These are phyloP conservation scores for Allantophomopsis cytisporea DNA, from an alignment of 2,329 filamentous ascomycete species.

Conservation along the genomic window DNA sequence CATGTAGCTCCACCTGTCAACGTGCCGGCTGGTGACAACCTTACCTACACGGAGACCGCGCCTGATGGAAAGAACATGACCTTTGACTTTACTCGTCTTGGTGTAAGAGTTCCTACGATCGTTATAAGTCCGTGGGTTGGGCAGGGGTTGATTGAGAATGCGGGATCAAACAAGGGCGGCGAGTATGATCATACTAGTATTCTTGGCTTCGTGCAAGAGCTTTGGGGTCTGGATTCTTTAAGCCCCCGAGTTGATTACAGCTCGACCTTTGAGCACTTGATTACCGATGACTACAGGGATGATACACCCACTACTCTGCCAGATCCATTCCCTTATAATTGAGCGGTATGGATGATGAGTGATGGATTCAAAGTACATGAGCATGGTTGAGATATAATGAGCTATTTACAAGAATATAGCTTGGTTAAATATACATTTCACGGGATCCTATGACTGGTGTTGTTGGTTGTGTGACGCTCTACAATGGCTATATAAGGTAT, in stretches of 20 bases:
- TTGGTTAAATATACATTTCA: too few species aligned
- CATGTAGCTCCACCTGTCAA: constrained; percentile 27
- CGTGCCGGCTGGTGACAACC: constrained; percentile 22
- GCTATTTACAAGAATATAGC: too few species aligned
- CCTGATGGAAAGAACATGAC: constrained; percentile 21
- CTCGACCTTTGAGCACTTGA: constrained; percentile 13
- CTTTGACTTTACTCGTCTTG: constrained; percentile 25
- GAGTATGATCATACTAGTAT: constrained; percentile 30
- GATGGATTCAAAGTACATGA: too few species aligned
- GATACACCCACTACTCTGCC: constrained; percentile 11
- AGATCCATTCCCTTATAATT: constrained; percentile 6
- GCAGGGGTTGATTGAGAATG: constrained; percentile 24
- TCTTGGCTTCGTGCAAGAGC: constrained; percentile 24
- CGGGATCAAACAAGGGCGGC: constrained; percentile 20
- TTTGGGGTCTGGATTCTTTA: constrained; percentile 21
- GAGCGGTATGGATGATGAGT: too few species aligned
- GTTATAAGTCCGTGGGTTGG: constrained; percentile 29
- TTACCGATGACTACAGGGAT: constrained; percentile 8
- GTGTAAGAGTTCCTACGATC: constrained; percentile 27
- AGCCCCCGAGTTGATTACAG: constrained; percentile 10
- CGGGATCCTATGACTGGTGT: too few species aligned
- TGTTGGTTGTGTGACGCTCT: too few species aligned
- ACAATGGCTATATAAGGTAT: too few species aligned
- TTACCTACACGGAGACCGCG: constrained; percentile 21
- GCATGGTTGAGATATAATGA: too few species aligned